Base-by-base conservation (phyloP, 2,329 filamentous ascomycete genomes). In the Helminthosporium solani region DNA sequence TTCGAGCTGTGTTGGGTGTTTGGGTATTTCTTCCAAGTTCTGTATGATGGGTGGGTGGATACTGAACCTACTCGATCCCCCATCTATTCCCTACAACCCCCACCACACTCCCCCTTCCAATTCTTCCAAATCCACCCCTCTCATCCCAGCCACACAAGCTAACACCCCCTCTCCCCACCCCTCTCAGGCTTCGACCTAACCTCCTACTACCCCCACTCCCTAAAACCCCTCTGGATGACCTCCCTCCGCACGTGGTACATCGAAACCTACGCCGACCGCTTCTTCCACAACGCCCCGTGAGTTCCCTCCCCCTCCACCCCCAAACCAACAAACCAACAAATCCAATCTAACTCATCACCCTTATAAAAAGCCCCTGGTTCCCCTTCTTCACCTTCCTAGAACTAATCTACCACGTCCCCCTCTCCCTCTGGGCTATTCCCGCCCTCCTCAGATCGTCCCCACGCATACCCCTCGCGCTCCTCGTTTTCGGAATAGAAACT, bases 241-340 rank as follows among this genome's bases (percentile, higher is more conserved):
- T 50, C 64, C 0, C 49, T 87, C 2, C 78, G 80, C 47, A 58
- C 68, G 2, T 86, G 72, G 67, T 86, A 87, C 66, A 73, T 85
- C 49, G 61, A 70, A 1, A 84, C 76, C 1, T 86, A 85, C 63
- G 73, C 76, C 12, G 84, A 87, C 60, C 79, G 77, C 42, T 85
- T 85, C 73, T 86, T 87, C 70, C 73, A 76, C 27, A 60, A 71
- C 3, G 75, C 81, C 2, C 83, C 83, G 31, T 70, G 61, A 55
- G 66, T 47, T 14, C 11, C 33, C 12, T 34, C 40, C 27, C 40
- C 33, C 27, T 28, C 21, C n/a, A 20, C 23, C 37, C 31, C 33
- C 21, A 30, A 28, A 38, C 25, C 38, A 16, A 3, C 38, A 27
- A 27, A 45, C 19, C 34, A 25, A 28, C 12, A 42, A 41, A 4